phyloP scores from a whole-genome alignment of 805 yeast species.

The Scheffersomyces coipomensis region DNA sequence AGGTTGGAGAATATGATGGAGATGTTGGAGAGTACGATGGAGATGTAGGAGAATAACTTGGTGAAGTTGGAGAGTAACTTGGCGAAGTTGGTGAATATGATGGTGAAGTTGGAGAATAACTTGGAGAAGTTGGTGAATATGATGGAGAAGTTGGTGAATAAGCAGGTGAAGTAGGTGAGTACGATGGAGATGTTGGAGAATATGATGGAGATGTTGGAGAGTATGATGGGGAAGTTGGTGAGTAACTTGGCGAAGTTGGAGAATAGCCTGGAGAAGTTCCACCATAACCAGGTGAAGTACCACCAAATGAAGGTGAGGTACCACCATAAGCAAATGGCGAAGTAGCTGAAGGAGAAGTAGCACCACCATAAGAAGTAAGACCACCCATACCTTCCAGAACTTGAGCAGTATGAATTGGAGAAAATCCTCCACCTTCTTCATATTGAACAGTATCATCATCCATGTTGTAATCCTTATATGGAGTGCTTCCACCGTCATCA shows the following conservation, averaged over 20 bases:
- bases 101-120: conserved; percentile 75
- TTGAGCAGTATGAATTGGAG: conserved; percentile 89
- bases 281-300: conserved; percentile 57
- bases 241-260: conserved; percentile 67
- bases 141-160: conserved; percentile 77
- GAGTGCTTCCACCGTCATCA: conserved; percentile 81
- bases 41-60: conserved; percentile 75
- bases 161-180: conserved; percentile 63
- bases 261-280: conserved; percentile 76
- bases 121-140: conserved; percentile 60
- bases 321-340: conserved; percentile 56
- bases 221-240: conserved; percentile 75
- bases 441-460: conserved; percentile 59
- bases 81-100: conserved; percentile 71
- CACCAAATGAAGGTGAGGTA: conserved; percentile 53
- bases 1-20: conserved; percentile 67
- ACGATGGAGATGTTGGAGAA: conserved; percentile 68
- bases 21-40: conserved; percentile 66
- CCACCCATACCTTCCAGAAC: conserved; percentile 77
- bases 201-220: conserved; percentile 68
- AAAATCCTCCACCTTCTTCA: conserved; percentile 81
- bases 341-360: conserved; percentile 48
- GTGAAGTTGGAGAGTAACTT: conserved; percentile 74
- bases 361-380: conserved; percentile 84
- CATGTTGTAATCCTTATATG: conserved; percentile 70